Percentiles rank a stretch among this genome's conserved stretches.
Conservation (phyloP, 73 alveolate species). For the Uronychia setigera region DNA sequence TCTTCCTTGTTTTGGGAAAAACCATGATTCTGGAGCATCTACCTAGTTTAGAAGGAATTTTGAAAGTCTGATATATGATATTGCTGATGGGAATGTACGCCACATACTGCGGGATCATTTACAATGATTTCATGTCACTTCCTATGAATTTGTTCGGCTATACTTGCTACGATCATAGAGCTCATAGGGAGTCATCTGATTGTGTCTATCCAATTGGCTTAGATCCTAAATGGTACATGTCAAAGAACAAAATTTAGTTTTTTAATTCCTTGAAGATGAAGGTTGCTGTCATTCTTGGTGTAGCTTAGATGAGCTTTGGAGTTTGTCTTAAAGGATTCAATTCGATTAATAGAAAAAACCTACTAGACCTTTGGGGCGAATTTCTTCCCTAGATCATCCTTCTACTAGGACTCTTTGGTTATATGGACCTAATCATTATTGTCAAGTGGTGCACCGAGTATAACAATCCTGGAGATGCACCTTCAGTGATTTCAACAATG, state of each 20-base stretch:
- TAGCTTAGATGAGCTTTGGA: conserved; percentile 91
- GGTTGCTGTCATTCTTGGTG: conserved; percentile 94
- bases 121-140: conserved; percentile 96
- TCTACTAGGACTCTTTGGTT: conserved; percentile 88
- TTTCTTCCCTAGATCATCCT: conserved; percentile 95
- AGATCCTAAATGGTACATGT: conserved; percentile 89
- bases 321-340: conserved; percentile 88
- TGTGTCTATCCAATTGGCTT: conserved; percentile 88
- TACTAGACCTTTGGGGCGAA: conserved; percentile 88
- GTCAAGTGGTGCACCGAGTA: conserved; percentile 93
- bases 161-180: conserved; percentile 74
- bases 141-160: conserved; percentile 87
- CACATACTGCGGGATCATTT: conserved; percentile 92
- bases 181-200: conserved; percentile 27
- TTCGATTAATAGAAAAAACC: conserved; percentile 80
- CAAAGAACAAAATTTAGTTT: conserved; percentile 81
- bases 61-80: conserved; percentile 66
- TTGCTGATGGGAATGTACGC: conserved; percentile 96
- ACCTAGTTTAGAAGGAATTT: conserved; percentile 27
- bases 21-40: conserved; percentile 7
- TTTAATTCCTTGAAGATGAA: conserved; percentile 95
- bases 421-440: conserved; percentile 91
- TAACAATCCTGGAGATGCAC: conserved; percentile 73
- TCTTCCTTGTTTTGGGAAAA: conserved; percentile 68
- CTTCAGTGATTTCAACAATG: conserved; percentile 92